Evolutionary conservation across 345 rosid genomes (phyloP), one percentile per base, ranked within the genome.

Genomic region (Pseudoturritis turrita): DNA sequence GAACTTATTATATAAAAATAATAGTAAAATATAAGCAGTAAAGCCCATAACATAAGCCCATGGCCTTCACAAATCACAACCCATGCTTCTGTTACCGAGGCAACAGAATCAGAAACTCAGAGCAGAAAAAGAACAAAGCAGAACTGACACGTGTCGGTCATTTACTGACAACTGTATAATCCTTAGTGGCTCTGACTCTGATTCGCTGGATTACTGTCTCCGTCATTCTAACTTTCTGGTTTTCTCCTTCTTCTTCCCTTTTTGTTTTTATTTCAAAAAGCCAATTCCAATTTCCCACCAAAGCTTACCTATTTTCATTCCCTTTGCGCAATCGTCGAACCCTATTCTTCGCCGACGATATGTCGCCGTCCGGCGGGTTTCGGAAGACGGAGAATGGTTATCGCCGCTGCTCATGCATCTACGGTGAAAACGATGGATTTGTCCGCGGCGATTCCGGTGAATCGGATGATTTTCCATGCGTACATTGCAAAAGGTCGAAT

Each of bases 251-350:
- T 55, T 45, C 62, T 63, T 46, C 51, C 21, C 51, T 10, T 18
- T 7, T 50, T 21, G 26, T 14, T 35, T 31, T 44, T 55, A 53
- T 75, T 78, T 77, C 61, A 80, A 80, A 33, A 82, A 49, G 43
- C 52, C 68, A 21, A 54, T 36, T 59, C n/a, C 51, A 71, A 61
- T 70, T 84, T 87, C 87, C 86, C 82, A 81, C 85, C 90, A 82
- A 77, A 77, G 35, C 67, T 39, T 25, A 37, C 66, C 64, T 36
- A 29, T 6, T 7, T 23, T 46, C 64, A 14, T 43, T 61, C 12
- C 44, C 59, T 47, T 74, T 6, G 10, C 73, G 23, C 77, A 40
- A 37, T 53, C 78, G 12, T 12, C 52, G 35, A 22, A 28, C 36
- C 33, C 33, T 57, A 13, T 31, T 61, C 47, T 72, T n/a, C 68